phyloP scores from a whole-genome alignment of 805 yeast species.

The Barnettozyma sp. region DNA sequence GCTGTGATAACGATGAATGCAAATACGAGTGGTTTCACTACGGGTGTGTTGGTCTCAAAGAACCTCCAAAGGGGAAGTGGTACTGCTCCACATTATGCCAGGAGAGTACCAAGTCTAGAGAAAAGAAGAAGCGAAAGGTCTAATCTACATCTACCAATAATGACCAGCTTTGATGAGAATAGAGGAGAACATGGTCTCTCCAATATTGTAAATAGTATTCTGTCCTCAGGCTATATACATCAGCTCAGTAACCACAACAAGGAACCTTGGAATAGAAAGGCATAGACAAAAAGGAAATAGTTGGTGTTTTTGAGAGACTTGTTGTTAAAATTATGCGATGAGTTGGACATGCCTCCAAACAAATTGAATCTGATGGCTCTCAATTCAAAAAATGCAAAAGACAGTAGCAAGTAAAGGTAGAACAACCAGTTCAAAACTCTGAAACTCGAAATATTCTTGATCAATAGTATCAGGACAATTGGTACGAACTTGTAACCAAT shows the following conservation, averaged over 20 bases:
- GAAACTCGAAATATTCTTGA: slow-evolving; percentile 39
- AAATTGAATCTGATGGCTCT: slow-evolving; percentile 42
- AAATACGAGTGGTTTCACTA: slow-evolving; percentile 94
- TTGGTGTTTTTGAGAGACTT: slow-evolving; percentile 73
- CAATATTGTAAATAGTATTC: background rate
- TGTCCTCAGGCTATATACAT: too few species aligned
- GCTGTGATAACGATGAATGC: slow-evolving; percentile 89
- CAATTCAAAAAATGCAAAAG: slow-evolving; percentile 61
- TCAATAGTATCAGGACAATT: slow-evolving; percentile 47
- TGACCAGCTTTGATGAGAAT: too few species aligned
- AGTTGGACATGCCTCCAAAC: slow-evolving; percentile 35
- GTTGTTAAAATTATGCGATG: slow-evolving; percentile 53
- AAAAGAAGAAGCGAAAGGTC: slow-evolving; percentile 21
- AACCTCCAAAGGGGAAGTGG: slow-evolving; percentile 92
- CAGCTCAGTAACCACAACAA: slow-evolving; percentile 64
- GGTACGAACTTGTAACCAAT: slow-evolving; percentile 94
- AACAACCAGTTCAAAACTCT: slow-evolving; percentile 42
- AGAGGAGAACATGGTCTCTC: too few species aligned
- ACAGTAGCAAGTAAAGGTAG: slow-evolving; percentile 42
- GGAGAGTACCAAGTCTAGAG: slow-evolving; percentile 27
- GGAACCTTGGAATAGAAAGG: slow-evolving; percentile 71
- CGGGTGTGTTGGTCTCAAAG: slow-evolving; percentile 83
- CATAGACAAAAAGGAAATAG: slow-evolving; percentile 79
- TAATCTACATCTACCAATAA: too few species aligned
- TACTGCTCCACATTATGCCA: slow-evolving; percentile 76